Evolutionary conservation across 371 early-diverging fungal species (phyloP).

Genomic region (Phascolomyces articulosus): DNA sequence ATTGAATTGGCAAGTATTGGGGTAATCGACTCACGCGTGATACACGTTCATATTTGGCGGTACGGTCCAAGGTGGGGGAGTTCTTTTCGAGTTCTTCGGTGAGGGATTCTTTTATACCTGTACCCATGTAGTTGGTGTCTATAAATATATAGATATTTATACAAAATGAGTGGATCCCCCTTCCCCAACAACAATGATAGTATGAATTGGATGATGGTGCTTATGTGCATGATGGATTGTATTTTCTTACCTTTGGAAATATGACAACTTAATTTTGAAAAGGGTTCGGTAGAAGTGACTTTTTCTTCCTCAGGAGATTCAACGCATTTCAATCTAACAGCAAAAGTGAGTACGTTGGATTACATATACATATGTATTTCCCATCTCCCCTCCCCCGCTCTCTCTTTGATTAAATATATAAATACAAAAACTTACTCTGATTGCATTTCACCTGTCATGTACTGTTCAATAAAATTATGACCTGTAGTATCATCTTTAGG

Average conservation of each 20-base stretch:
- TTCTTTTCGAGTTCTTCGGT: slow-evolving; percentile 89
- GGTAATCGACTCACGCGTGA: slow-evolving; percentile 86
- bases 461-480: slow-evolving; percentile 80
- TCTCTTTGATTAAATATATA: no score
- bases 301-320: slow-evolving; percentile 84
- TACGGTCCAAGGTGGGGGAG: slow-evolving; percentile 79
- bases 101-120: slow-evolving; percentile 66
- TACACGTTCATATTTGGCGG: slow-evolving; percentile 79
- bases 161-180: no score
- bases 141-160: no score
- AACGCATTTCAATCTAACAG: slow-evolving; percentile 64
- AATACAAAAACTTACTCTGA: slow-evolving; percentile 32
- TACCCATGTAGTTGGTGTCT: slow-evolving; percentile 72
- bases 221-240: not conserved
- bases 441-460: slow-evolving; percentile 81
- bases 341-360: not conserved
- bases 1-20: slow-evolving; percentile 86
- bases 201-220: no score
- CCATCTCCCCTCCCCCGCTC: no score
- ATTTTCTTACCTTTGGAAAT: slow-evolving; percentile 67
- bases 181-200: no score
- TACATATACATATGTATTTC: no score
- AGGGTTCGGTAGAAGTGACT: slow-evolving; percentile 62
- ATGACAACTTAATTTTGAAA: slow-evolving; percentile 85
- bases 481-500: slow-evolving; percentile 53